A percentile compares a stretch with the other conserved stretches of the same genome.
These are phyloP conservation scores for Naganishia vishniacii DNA, from an alignment of 768 basidiomycete genomes.

Conservation along the genomic window DNA sequence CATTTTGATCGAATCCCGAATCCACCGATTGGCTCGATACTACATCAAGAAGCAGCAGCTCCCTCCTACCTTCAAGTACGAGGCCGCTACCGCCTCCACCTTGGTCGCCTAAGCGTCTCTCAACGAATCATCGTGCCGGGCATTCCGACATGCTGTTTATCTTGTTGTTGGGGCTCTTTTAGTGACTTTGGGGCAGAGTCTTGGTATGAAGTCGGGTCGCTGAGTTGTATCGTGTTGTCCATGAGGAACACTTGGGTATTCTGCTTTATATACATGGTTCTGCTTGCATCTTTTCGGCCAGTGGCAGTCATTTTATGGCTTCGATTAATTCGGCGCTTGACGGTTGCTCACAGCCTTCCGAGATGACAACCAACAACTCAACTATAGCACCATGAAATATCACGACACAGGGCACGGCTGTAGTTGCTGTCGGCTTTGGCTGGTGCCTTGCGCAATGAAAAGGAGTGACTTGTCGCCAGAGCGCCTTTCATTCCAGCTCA, in stretches of 20 bases:
- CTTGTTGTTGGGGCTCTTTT: slow-evolving; percentile 4
- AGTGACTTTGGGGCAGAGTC: slow-evolving; percentile 15
- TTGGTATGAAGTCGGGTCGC: not conserved
- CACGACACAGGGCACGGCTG: no score
- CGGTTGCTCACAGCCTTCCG: no score
- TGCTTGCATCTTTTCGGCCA: not conserved
- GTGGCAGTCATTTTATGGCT: no score
- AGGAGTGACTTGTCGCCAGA: no score
- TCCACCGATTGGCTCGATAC: slow-evolving; percentile 95
- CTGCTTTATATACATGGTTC: slow-evolving; percentile 7
- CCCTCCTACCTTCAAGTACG: slow-evolving; percentile 97
- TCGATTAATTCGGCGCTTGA: no score
- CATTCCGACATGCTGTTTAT: not conserved
- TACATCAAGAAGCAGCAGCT: slow-evolving; percentile 99
- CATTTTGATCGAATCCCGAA: slow-evolving; percentile 97
- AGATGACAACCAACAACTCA: no score
- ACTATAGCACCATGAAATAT: no score
- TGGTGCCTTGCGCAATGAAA: no score
- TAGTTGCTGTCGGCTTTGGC: no score
- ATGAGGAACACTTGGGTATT: not conserved
- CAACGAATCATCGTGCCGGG: not conserved
- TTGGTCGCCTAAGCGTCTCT: slow-evolving; percentile 45
- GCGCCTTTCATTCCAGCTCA: no score
- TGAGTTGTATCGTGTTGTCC: slow-evolving; percentile 15
- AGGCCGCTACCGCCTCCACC: slow-evolving; percentile 85